Evolutionary conservation across 1,139 yeast genomes (phyloP), one percentile per base, ranked within the genome.

Genomic region (Candida sp.): DNA sequence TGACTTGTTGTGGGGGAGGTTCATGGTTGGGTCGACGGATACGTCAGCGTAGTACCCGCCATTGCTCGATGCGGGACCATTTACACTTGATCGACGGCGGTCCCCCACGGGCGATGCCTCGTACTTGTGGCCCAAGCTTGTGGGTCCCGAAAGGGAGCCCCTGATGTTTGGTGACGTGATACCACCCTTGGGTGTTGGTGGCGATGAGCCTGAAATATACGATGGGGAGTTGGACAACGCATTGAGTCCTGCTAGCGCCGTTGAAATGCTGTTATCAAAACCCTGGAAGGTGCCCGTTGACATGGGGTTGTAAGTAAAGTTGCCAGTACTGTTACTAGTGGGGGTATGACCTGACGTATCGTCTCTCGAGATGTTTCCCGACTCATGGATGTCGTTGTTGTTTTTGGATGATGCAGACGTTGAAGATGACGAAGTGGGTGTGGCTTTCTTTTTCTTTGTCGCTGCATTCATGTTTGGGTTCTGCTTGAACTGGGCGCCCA

Each of bases 31-130:
- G 57, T 77, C 81, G 17, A 76, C 75, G 41, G 75, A 68, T 26
- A 76, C 73, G 37, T 77, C 82, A 7, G 78, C 76, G 56, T 76
- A 77, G 59, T 77, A 77, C 3, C 82, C 81, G n/a, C 81, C 81
- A 33, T 69, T 60, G 27, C 62, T 62, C 7, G 68, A 62, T 2
- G 71, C 65, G 4, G 67, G 64, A 17, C 66, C 64, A 5, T 71
- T 65, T 4, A 66, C 63, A 26, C 66, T 63, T 47, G 66, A 62
- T 48, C 71, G 75, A 12, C 70, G 58, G 44, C 67, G 68, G 2
- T 78, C 78, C 51, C 74, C 64, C 7, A 68, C 47, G 5, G 55
- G 52, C 17, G 52, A 46, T 7, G 42, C 42, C 30, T 53, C 53
- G 30, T 53, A 50, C 32, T 53, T 63, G 52, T 33, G 58, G 31